Percentiles rank a stretch among this genome's conserved stretches.
These are phyloP conservation scores for Pezicula carpinea DNA, from an alignment of 2,329 filamentous ascomycete genomes.

Conservation along the genomic window DNA sequence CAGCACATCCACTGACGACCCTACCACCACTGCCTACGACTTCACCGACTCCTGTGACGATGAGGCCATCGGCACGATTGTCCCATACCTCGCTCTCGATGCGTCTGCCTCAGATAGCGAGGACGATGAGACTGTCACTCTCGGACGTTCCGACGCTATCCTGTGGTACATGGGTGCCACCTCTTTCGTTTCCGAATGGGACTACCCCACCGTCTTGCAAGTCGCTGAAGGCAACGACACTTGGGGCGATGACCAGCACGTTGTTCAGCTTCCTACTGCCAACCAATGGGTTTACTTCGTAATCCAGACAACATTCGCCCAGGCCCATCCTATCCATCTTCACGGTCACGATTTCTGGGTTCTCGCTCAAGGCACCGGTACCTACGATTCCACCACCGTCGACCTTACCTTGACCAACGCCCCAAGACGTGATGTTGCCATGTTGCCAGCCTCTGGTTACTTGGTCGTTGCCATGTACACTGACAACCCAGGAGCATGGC, in stretches of 20 bases:
- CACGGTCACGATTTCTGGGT: conserved; percentile 47
- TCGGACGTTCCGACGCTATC: conserved; percentile 24
- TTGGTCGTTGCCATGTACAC: conserved; percentile 22
- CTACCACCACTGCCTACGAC: conserved; percentile 20
- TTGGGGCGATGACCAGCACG: conserved; percentile 16
- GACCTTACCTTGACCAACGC: conserved; percentile 34
- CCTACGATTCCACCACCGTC: conserved; percentile 23
- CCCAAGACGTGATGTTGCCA: conserved; percentile 45
- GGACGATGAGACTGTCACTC: conserved; percentile 24
- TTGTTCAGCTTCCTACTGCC: conserved; percentile 22
- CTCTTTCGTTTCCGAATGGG: conserved; percentile 42
- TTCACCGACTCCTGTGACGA: conserved; percentile 26
- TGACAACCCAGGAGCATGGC: conserved; percentile 26
- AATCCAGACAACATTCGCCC: conserved; percentile 18
- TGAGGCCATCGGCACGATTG: conserved; percentile 21
- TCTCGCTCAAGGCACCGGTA: conserved; percentile 40
- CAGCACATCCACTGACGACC: conserved; percentile 38
- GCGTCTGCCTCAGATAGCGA: conserved; percentile 2
- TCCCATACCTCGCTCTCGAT: conserved; percentile 21
- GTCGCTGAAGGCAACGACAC: conserved; percentile 22
- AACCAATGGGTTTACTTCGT: conserved; percentile 26
- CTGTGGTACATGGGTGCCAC: conserved; percentile 46
- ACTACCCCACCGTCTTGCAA: conserved; percentile 39
- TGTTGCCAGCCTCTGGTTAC: conserved; percentile 31
- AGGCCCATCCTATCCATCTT: conserved; percentile 36